Evolutionary conservation across 179 eudicot species (phyloP).

Genomic region (Amaranthus tricolor): DNA sequence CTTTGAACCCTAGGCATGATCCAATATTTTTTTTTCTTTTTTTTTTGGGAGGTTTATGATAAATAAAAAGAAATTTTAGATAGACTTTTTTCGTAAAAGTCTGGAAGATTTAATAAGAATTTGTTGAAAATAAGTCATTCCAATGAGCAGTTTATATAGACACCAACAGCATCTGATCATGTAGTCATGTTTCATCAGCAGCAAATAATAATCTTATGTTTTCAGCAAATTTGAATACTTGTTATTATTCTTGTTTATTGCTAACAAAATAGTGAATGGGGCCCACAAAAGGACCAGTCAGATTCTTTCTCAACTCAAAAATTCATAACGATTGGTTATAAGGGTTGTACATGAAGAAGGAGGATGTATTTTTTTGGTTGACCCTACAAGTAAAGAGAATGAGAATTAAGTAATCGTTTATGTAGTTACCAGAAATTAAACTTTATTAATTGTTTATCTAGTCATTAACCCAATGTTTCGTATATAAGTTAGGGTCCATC

Average conservation of each 20-base stretch:
- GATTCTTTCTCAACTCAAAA: no score
- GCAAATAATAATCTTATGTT: not conserved
- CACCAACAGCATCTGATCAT: not conserved
- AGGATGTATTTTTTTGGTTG: no score
- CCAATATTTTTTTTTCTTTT: not conserved
- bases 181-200: not conserved
- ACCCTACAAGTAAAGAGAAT: no score
- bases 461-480: no score
- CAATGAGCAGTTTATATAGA: conserved; percentile 9
- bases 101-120: not conserved
- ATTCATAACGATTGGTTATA: no score
- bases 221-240: not conserved
- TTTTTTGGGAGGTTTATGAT: not conserved
- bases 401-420: no score
- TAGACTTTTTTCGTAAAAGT: not conserved
- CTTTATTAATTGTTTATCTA: no score
- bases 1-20: conserved; percentile 24
- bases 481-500: no score
- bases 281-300: not conserved
- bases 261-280: not conserved
- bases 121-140: not conserved
- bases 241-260: not conserved
- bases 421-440: no score
- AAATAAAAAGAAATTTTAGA: not conserved
- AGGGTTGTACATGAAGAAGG: no score